phyloP scores from a whole-genome alignment of 345 rosid genomes.

The Populus euphratica region DNA sequence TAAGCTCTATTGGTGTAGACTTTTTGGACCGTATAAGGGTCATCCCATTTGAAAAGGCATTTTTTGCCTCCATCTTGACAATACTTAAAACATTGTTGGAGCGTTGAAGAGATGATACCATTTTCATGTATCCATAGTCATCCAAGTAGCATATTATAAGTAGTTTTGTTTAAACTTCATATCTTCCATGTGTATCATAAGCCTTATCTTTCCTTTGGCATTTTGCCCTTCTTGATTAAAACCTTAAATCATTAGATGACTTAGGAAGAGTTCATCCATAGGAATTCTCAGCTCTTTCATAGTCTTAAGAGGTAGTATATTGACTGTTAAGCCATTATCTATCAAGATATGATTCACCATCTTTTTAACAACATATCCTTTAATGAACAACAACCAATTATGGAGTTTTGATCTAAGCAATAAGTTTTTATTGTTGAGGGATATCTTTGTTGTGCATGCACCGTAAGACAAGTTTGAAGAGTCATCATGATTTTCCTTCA shows the following conservation, averaged over 20 bases:
- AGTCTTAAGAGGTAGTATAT: not conserved
- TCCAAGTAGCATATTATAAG: not conserved
- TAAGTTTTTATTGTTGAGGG: not conserved
- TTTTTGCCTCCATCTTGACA: too few relatives aligned
- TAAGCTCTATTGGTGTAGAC: too few relatives aligned
- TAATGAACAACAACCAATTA: not conserved
- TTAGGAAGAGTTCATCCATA: not conserved
- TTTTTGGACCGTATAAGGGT: too few relatives aligned
- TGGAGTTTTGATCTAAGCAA: not conserved
- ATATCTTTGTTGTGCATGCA: too few relatives aligned
- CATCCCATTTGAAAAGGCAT: too few relatives aligned
- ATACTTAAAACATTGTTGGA: constrained; percentile 5
- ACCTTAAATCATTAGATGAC: not conserved
- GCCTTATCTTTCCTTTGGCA: not conserved
- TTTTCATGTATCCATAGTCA: not conserved
- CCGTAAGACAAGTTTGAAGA: too few relatives aligned
- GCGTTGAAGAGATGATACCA: not conserved
- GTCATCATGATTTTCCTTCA: too few relatives aligned
- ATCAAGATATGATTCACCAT: not conserved
- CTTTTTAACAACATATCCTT: not conserved
- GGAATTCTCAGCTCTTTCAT: not conserved
- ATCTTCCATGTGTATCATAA: not conserved
- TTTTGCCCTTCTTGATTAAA: not conserved
- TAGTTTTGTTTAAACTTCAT: not conserved
- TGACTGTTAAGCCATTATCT: not conserved